Evolutionary conservation across 129 eudicot genomes (phyloP).

Genomic region (Helianthus annuus): DNA sequence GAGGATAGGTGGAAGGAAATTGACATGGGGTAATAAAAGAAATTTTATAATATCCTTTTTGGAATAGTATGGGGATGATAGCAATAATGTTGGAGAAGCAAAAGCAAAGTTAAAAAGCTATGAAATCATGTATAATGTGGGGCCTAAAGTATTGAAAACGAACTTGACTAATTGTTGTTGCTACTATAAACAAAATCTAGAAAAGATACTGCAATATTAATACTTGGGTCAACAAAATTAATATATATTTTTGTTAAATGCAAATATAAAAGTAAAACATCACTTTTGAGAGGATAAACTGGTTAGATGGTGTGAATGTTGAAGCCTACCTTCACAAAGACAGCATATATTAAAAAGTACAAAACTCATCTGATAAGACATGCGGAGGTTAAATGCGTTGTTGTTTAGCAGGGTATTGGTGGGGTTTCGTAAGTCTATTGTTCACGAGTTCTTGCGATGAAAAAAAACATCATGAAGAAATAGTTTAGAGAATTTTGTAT

Average conservation of each 20-base stretch:
- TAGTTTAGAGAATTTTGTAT: neutral
- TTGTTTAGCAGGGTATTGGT: too few species aligned
- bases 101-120: constrained; percentile 29
- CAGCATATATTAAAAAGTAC: neutral
- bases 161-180: constrained; percentile 15
- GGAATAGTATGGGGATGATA: constrained; percentile 1
- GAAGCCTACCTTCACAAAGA: constrained; percentile 7
- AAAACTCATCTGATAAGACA: neutral
- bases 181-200: constrained; percentile 19
- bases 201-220: constrained; percentile 14
- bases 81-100: constrained; percentile 34
- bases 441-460: too few species aligned
- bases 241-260: constrained; percentile 3
- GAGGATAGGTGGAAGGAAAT: neutral
- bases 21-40: neutral
- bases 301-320: neutral
- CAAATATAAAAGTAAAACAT: constrained; percentile 22
- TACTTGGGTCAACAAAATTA: constrained; percentile 6
- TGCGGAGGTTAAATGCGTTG: too few species aligned
- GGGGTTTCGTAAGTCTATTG: too few species aligned
- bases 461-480: too few species aligned
- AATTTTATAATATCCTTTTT: neutral
- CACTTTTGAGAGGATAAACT: neutral
- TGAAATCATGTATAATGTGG: constrained; percentile 24
- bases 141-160: constrained; percentile 11